These are phyloP conservation scores for Pyricularia pennisetigena DNA, from an alignment of 2,329 filamentous ascomycete species.

Conservation along the genomic window DNA sequence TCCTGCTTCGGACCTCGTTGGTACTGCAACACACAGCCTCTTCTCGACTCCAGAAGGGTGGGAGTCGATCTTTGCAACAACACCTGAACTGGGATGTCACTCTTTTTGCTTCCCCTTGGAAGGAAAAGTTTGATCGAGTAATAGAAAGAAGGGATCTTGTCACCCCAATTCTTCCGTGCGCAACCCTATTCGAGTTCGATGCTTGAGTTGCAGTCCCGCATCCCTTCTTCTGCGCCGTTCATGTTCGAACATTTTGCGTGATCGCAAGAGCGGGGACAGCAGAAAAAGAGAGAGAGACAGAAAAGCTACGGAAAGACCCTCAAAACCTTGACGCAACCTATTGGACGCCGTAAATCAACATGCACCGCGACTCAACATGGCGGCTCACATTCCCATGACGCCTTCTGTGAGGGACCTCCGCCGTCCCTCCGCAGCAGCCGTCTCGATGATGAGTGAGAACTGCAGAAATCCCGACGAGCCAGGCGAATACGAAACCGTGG, in stretches of 20 bases:
- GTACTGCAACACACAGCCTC: neutral
- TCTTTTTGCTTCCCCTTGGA: neutral
- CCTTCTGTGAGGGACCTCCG: neutral
- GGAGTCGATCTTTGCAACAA: neutral
- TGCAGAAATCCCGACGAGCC: neutral
- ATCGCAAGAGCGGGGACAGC: neutral
- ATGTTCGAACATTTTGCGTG: neutral
- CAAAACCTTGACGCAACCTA: neutral
- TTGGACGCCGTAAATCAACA: neutral
- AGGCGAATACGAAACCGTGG: constrained; percentile 2
- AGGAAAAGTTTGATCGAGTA: neutral
- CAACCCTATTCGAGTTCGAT: neutral
- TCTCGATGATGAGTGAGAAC: neutral
- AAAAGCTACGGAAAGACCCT: neutral
- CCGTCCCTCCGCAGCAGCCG: neutral
- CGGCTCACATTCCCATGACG: neutral
- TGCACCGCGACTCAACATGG: neutral
- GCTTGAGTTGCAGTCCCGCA: neutral
- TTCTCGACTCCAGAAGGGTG: neutral
- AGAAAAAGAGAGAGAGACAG: neutral
- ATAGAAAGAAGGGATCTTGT: neutral
- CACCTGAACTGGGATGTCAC: neutral
- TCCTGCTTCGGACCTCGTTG: neutral
- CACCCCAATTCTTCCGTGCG: neutral
- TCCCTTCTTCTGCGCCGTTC: neutral